Conservation (phyloP, 345 rosid genomes). For the Gossypium ekmanianum region DNA sequence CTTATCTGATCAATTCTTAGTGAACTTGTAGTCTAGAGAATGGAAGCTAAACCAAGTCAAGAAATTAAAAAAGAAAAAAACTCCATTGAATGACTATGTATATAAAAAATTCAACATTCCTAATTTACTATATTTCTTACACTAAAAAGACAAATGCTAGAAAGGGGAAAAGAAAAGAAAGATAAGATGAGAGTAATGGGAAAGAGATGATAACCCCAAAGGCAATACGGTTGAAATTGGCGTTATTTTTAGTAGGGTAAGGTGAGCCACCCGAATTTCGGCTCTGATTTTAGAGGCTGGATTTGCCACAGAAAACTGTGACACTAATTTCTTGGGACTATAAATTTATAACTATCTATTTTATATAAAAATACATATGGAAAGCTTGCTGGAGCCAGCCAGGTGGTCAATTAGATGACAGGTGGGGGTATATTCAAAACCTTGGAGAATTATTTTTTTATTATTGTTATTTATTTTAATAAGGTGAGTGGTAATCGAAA, state of each 20-base stretch:
- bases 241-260: neutral
- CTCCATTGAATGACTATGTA: no score
- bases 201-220: neutral
- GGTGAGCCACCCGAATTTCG: neutral
- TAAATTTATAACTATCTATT: no score
- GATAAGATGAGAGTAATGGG: neutral
- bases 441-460: no score
- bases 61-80: neutral
- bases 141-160: neutral
- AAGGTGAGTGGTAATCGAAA: no score
- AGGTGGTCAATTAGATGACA: neutral
- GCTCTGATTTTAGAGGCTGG: neutral
- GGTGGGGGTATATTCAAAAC: neutral
- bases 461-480: no score
- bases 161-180: neutral
- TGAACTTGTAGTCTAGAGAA: neutral
- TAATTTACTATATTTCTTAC: no score
- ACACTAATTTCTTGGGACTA: neutral
- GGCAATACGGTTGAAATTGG: neutral
- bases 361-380: neutral
- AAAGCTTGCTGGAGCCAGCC: neutral
- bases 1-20: neutral
- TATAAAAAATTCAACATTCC: no score
- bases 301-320: neutral
- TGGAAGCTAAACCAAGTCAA: neutral